Percentiles rank a stretch among this genome's conserved stretches.
Evolutionary conservation across 2,329 filamentous ascomycete genomes (phyloP).

Genomic region (Apiospora marii): DNA sequence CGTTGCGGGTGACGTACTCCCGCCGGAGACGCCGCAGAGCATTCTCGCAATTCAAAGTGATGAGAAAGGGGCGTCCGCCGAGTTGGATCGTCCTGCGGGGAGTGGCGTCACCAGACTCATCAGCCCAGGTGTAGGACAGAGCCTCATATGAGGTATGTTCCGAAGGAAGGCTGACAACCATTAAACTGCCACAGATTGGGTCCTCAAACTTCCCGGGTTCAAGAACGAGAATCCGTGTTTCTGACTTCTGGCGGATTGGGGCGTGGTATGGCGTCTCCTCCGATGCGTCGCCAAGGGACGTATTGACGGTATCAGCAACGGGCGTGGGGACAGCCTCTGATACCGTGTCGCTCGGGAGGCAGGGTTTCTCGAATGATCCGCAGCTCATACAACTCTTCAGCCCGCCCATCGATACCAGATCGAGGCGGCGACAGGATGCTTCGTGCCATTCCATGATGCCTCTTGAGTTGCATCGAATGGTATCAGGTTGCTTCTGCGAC

Average conservation of each 20-base stretch:
- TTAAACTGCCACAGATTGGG: neutral
- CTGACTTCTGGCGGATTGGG: neutral
- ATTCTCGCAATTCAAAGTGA: neutral
- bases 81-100: neutral
- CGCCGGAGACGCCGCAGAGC: neutral
- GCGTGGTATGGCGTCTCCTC: neutral
- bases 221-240: neutral
- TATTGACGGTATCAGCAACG: neutral
- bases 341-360: too few relatives aligned
- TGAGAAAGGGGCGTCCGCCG: neutral
- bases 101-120: neutral
- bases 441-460: neutral
- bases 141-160: neutral
- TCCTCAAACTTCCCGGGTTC: neutral
- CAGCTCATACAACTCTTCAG: neutral
- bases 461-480: too few relatives aligned
- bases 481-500: neutral
- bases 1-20: accelerated
- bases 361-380: neutral
- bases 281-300: neutral
- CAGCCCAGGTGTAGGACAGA: neutral
- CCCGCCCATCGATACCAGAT: neutral
- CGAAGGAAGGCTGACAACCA: neutral
- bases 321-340: neutral
- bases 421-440: neutral